A percentile compares a stretch with the other conserved stretches of the same genome.
These are phyloP conservation scores for Endocarpon pusillum DNA, from an alignment of 495 filamentous ascomycete genomes.

Conservation along the genomic window DNA sequence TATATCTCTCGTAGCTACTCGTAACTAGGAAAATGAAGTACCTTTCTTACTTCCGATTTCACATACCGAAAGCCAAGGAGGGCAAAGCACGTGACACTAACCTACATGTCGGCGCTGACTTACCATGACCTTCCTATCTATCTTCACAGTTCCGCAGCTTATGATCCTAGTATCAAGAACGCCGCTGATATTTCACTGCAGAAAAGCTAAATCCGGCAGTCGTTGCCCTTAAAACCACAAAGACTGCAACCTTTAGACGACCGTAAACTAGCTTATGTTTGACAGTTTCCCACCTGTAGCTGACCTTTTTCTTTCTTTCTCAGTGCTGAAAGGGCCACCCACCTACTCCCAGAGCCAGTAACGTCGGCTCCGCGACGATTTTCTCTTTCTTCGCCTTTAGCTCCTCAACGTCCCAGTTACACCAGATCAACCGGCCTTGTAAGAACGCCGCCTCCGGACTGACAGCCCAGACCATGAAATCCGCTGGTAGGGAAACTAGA, in stretches of 20 bases:
- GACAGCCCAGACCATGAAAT: conserved; percentile 33
- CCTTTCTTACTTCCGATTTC: neutral
- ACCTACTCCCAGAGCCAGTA: neutral
- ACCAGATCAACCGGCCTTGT: conserved; percentile 29
- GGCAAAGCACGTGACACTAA: too few relatives aligned
- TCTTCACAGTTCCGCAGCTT: too few relatives aligned
- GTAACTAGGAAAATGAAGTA: neutral
- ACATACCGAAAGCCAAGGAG: too few relatives aligned
- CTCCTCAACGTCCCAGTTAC: conserved; percentile 40
- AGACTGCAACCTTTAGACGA: neutral
- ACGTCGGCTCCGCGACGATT: conserved; percentile 11
- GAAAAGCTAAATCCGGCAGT: neutral
- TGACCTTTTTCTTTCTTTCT: neutral
- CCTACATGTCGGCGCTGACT: too few relatives aligned
- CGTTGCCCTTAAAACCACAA: neutral
- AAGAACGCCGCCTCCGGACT: conserved; percentile 31
- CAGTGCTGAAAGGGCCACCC: neutral
- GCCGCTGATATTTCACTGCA: too few relatives aligned
- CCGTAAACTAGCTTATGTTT: neutral
- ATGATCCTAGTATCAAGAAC: too few relatives aligned
- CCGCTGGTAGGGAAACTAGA: conserved; percentile 21
- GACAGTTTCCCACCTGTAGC: neutral
- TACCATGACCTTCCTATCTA: too few relatives aligned
- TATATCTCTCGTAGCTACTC: neutral
- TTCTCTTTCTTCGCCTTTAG: conserved; percentile 23